Percentiles rank a stretch among this genome's conserved stretches.
These are phyloP conservation scores for Bimuria novae-zelandiae DNA, from an alignment of 2,329 filamentous ascomycete species.

Conservation along the genomic window DNA sequence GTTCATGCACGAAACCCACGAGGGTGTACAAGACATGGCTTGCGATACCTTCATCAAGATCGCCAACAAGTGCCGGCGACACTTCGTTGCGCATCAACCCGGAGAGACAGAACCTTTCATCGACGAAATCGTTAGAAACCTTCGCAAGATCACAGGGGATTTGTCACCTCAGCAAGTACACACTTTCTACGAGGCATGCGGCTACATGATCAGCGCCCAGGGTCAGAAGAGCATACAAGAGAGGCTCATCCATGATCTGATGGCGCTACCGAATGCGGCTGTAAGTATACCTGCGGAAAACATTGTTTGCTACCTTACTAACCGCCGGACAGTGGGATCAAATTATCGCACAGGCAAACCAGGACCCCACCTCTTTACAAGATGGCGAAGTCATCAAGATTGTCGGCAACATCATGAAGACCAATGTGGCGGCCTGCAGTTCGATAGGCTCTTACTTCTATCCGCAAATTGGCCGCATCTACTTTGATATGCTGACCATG, in stretches of 20 bases:
- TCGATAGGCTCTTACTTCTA: slow-evolving; percentile 98
- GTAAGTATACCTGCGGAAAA: slow-evolving; percentile 34
- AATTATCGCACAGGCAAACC: slow-evolving; percentile 86
- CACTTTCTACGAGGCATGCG: slow-evolving; percentile 98
- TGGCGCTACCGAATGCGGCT: slow-evolving; percentile 89
- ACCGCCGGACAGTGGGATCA: slow-evolving; percentile 70
- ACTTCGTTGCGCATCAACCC: slow-evolving; percentile 94
- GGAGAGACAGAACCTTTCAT: slow-evolving; percentile 96
- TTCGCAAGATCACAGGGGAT: slow-evolving; percentile 94
- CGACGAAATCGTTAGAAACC: slow-evolving; percentile 94
- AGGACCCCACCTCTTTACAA: slow-evolving; percentile 83
- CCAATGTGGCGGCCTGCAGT: slow-evolving; percentile 96
- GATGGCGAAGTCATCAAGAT: slow-evolving; percentile 97
- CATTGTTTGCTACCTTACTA: slow-evolving; percentile 9
- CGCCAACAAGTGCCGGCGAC: slow-evolving; percentile 93
- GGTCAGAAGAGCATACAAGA: slow-evolving; percentile 95
- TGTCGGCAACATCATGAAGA: slow-evolving; percentile 99
- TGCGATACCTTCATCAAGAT: slow-evolving; percentile 99
- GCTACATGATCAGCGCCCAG: slow-evolving; percentile 98
- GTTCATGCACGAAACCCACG: slow-evolving; percentile 99
- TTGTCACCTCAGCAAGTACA: slow-evolving; percentile 96
- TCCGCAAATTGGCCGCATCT: slow-evolving; percentile 95
- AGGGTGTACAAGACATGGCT: slow-evolving; percentile 99
- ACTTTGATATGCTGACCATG: slow-evolving; percentile 99
- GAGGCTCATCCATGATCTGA: slow-evolving; percentile 85